phyloP scores from a whole-genome alignment of 345 rosid species.

The Euphorbia lathyris region DNA sequence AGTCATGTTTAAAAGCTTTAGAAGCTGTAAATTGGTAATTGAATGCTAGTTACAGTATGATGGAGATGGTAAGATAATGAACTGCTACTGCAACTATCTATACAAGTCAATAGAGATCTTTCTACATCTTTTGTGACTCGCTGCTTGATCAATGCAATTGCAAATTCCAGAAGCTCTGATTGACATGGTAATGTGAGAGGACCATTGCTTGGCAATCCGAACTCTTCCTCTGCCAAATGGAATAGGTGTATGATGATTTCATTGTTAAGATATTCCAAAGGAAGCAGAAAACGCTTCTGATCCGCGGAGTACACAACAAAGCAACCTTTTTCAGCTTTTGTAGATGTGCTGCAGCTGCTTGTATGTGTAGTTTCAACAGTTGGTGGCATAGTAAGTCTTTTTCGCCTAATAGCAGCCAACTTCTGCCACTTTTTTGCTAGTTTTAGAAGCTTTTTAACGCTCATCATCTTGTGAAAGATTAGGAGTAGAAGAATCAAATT shows the following conservation, averaged over 20 bases:
- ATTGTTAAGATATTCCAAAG: slow-evolving; percentile 3
- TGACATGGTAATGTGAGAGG: slow-evolving; percentile 3
- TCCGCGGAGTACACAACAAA: slow-evolving; percentile 9
- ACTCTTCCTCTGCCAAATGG: slow-evolving; percentile 1
- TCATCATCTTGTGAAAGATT: slow-evolving; percentile 9
- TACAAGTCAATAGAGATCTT: background rate
- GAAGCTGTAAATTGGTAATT: slow-evolving; percentile 3
- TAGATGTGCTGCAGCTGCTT: background rate
- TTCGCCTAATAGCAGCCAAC: background rate
- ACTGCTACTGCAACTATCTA: background rate
- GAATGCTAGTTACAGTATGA: background rate
- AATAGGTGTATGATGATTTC: background rate
- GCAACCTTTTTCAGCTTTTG: background rate
- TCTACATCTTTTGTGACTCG: background rate
- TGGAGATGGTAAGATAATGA: slow-evolving; percentile 1
- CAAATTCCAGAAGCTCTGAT: background rate
- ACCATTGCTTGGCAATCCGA: slow-evolving; percentile 5
- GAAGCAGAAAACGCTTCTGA: background rate
- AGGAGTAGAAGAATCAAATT: no score
- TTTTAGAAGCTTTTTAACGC: background rate
- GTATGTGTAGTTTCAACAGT: background rate
- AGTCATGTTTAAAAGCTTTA: no score
- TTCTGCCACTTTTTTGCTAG: slow-evolving; percentile 16
- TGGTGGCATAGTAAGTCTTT: background rate
- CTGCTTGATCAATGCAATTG: slow-evolving; percentile 1